Evolutionary conservation across 495 filamentous ascomycete genomes (phyloP).

Genomic region (Aspergillus hancockii): DNA sequence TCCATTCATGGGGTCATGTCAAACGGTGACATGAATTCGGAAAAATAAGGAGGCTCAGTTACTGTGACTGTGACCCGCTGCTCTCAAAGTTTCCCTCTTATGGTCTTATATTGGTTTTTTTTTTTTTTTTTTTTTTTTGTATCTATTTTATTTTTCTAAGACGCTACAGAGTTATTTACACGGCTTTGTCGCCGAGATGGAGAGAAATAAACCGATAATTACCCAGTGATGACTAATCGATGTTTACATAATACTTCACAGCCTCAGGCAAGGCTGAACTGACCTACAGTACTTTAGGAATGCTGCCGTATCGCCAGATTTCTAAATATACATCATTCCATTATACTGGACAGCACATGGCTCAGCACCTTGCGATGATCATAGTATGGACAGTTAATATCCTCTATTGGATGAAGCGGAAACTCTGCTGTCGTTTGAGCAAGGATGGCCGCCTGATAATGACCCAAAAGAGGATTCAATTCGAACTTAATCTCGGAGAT

Average conservation of each 20-base stretch:
- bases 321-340: conserved; percentile 4
- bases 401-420: not conserved
- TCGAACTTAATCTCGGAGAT: not conserved
- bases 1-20: not conserved
- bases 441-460: not conserved
- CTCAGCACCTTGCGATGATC: conserved; percentile 12
- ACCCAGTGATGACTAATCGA: not conserved
- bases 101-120: not conserved
- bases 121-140: not conserved
- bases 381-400: no score
- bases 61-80: not conserved
- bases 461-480: not conserved
- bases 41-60: not conserved
- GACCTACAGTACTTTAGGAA: no score
- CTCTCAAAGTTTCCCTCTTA: not conserved
- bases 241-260: not conserved
- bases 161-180: not conserved
- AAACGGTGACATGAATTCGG: no score
- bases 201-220: no score
- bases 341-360: no score
- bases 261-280: conserved; percentile 22
- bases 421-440: not conserved
- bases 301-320: no score
- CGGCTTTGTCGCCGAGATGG: no score
- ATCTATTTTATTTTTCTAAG: not conserved